Conservation (phyloP, 305 asterid genomes). For the Fraxinus dipetala region DNA sequence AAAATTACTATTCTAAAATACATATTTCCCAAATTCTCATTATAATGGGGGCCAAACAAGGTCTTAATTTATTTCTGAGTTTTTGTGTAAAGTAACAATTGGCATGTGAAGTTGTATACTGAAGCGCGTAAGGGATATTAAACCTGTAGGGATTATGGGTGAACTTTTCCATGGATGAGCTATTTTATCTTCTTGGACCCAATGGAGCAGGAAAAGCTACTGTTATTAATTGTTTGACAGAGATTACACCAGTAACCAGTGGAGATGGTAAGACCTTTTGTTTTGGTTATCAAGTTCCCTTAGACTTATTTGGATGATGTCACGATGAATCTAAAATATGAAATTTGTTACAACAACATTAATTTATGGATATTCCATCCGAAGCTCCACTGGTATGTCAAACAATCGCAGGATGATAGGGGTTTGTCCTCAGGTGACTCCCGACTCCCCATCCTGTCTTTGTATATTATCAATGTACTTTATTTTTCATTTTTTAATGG, state of each 20-base stretch:
- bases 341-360: slow-evolving; percentile 52
- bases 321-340: slow-evolving; percentile 14
- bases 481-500: background rate
- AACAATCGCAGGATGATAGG: slow-evolving; percentile 77
- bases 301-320: slow-evolving; percentile 1
- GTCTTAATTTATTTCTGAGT: background rate
- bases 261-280: slow-evolving; percentile 75
- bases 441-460: slow-evolving; percentile 6
- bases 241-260: slow-evolving; percentile 74
- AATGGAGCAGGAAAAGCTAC: slow-evolving; percentile 98
- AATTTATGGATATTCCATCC: slow-evolving; percentile 70
- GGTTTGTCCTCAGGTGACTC: slow-evolving; percentile 83
- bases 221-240: slow-evolving; percentile 79
- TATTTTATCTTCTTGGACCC: slow-evolving; percentile 89
- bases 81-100: background rate
- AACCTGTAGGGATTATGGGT: slow-evolving; percentile 78
- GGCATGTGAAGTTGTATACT: background rate
- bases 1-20: too few relatives aligned
- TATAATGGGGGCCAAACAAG: too few relatives aligned
- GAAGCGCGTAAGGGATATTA: slow-evolving; percentile 11
- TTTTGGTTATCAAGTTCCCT: slow-evolving; percentile 12
- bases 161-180: slow-evolving; percentile 77
- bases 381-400: slow-evolving; percentile 76
- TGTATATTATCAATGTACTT: background rate
- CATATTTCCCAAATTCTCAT: too few relatives aligned